Evolutionary conservation across 345 rosid species (phyloP), one percentile per base, ranked within the genome.

Genomic region (Lumnitzera racemosa): DNA sequence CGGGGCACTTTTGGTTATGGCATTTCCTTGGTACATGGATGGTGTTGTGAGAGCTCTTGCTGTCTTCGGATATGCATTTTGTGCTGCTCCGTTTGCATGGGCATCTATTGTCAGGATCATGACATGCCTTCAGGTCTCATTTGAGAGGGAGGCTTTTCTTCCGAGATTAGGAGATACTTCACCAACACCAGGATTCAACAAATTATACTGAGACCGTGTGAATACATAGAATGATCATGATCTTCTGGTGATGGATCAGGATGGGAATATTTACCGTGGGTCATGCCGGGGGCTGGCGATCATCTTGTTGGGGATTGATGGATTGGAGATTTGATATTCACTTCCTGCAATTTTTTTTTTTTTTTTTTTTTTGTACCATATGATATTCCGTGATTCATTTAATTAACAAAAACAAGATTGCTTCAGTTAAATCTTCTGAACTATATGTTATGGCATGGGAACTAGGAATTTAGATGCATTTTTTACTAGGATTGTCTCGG

Each of bases 1-100:
- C 1, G 91, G 96, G 12, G 72, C 77, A 15, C 96, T 94, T 43
- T 63, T 88, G 12, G 89, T 81, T 69, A 90, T 92, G 99, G 96
- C 91, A 1, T 82, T 9, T 49, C 97, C 97, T 10, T 81, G 78
- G 81, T 87, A 90, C 74, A 65, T 66, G 0, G 77, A 86, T 49
- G 99, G 99, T 0, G 69, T 90, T 17, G 62, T 80, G 5, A 76
- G 99, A 70, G 95, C 85, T 3, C 74, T 94, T 58, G 76, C 84
- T 1, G 75, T 94, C 55, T 90, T 90, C 11, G 85, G 67, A 14
- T 88, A 84, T 17, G 91, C 95, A 0, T 90, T 86, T 62, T 84
- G 88, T n/a, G 74, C 76, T 25, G 87, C 99, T 1, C 97, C 99
- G 5, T 41, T 90, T 53, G 46, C 70, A 1, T 94, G 92, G 92